Percentiles rank a stretch among this genome's conserved stretches.
Conservation (phyloP, 768 basidiomycete species). For the Cyclocybe aegerita region DNA sequence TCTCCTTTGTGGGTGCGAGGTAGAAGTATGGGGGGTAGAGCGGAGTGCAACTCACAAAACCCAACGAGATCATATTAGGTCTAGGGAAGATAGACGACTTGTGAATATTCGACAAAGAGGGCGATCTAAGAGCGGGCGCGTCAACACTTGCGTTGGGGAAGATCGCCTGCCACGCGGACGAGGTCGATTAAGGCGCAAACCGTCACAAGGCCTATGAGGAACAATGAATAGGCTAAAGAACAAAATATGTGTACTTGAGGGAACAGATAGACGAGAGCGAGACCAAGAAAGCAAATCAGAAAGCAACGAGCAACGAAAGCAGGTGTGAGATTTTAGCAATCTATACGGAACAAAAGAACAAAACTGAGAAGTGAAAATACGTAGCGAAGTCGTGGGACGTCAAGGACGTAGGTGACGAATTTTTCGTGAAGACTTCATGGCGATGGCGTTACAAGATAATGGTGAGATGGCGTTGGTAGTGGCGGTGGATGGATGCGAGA, state of each 20-base stretch:
- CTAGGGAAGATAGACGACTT: no score
- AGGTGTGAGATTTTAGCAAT: background rate
- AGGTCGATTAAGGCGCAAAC: no score
- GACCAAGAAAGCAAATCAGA: slow-evolving; percentile 2
- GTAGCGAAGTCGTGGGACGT: slow-evolving; percentile 1
- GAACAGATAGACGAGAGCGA: background rate
- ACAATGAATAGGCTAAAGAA: background rate
- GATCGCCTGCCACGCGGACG: no score
- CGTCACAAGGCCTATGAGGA: no score
- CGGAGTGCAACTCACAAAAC: no score
- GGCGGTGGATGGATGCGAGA: no score
- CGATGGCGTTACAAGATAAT: background rate
- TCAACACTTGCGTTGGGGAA: no score
- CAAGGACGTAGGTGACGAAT: background rate
- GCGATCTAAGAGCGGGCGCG: no score
- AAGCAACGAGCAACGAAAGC: background rate
- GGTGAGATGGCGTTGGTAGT: background rate
- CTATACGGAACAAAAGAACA: slow-evolving; percentile 4
- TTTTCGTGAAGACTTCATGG: background rate
- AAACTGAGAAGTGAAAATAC: background rate
- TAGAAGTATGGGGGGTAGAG: no score
- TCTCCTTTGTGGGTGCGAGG: no score
- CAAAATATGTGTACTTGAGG: background rate
- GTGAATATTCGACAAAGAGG: no score
- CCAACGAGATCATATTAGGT: no score